Base-by-base conservation (phyloP, 192 early-diverging fungal species). In the Mortierella antarctica region DNA sequence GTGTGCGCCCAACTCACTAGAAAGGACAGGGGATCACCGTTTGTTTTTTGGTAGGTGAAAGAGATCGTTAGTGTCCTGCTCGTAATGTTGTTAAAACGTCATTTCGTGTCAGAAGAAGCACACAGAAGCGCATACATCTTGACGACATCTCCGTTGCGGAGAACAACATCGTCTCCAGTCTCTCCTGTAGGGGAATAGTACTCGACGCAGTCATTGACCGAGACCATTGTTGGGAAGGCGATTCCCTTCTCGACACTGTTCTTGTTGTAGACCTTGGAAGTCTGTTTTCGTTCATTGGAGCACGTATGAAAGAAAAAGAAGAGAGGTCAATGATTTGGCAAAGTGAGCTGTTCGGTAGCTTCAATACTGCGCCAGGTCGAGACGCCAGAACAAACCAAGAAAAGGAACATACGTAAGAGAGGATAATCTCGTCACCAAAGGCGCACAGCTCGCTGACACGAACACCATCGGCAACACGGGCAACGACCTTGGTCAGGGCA, bases 161-260 rank as follows among this genome's bases (percentile, higher is more conserved):
- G 84, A 9, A 87, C 74, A 49, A 86, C 75, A 71, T 92, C 90
- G 52, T 92, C 89, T 7, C 57, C 62, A 80, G 70, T 45, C 42
- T 86, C 87, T 10, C 88, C 67, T 7, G 90, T 65, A 10, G 96
- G 95, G 20, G 95, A 90, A 73, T 86, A 90, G 85, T 95, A 93
- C 73, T 94, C 88, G 52, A 96, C 89, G 50, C 90, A 74, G 68
- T 90, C 88, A 83, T 96, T 96, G 61, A 96, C 88, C 21, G 89
- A 90, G 42, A 98, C 81, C 65, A 91, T 93, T 10, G 97, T 96
- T 41, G 97, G 97, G 66, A 94, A 87, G 31, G 97, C 91, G 57
- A 94, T 88, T 11, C 93, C 93, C 62, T 92, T 91, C 73, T 92
- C 91, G 2, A 89, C 80, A 21, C 53, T 56, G 42, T 73, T 65